Base-by-base conservation (phyloP, 2,329 filamentous ascomycete species). In the Neodidymelliopsis sp. region DNA sequence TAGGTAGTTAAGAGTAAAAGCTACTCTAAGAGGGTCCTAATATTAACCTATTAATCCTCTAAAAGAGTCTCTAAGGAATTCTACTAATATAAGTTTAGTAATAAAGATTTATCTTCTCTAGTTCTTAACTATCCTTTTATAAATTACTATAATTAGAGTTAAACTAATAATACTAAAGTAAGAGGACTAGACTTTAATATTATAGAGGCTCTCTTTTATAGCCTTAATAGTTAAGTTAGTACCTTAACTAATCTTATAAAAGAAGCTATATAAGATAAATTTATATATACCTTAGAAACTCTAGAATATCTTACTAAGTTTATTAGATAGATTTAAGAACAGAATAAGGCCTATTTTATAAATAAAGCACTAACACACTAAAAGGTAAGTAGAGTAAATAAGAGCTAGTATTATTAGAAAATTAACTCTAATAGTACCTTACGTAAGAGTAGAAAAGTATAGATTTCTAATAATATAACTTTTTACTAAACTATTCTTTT, bases 321-420 rank as follows among this genome's bases (percentile, higher is more conserved):
- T 33, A 41, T 41, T 41, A 33, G 19, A 24, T 12, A 41, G 28
- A 22, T 41, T 41, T 41, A 41, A 7, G 28, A 41, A 23, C 10
- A 25, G 20, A 15, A 41, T 33, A 27, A 24, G 28, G 38, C 19
- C 7, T 40, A 8, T 37, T 11, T 13, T 37, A 27, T 12, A 12
- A 37, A 40, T 22, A 40, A 30, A 18, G 15, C 23, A 7, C 37
- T 31, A 40, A 40, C n/a, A 24, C 11, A 13, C 11, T 30, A 40
- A 18, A 11, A 24, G 9, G 37, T 9, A 30, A 12, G 27, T 12
- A 41, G 28, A 41, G 38, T 18, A 41, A 11, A 4, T 27, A 38
- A 38, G 23, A 10, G 9, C 6, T 28, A 38, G 13, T 28, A 38
- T 25, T 38, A 38, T 25, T 38, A 28, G 23, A 1, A 38, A 13